Base-by-base conservation (phyloP, 2,329 filamentous ascomycete genomes). In the Pseudogymnoascus verrucosus region DNA sequence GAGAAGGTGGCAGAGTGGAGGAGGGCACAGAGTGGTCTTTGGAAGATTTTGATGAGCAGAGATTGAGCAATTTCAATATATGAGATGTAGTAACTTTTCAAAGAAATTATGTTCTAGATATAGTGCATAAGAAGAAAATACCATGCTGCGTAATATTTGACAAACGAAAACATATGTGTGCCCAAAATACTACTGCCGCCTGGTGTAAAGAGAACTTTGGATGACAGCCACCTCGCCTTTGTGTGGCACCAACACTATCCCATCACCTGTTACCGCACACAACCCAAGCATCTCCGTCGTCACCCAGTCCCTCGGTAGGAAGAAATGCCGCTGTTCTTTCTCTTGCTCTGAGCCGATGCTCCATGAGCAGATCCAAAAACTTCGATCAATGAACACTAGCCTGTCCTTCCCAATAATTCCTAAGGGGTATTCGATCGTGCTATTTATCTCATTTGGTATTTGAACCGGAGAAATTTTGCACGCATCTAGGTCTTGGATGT, bases 1-100 rank as follows among this genome's bases (percentile, higher is more conserved):
- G 61, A 66, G 39, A 62, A 62, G 61, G 61, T 65, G 26, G 64
- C 14, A 10, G 57, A 63, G n/a, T 67, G 64, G 65, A 64, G n/a
- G 40, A 64, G 34, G 23, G 44, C 23, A 37, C 12, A 47, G 12
- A 54, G 54, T 51, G 26, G 11, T 4, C 1, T 66, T 28, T 63
- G 63, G 65, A 42, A 61, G 14, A 37, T 21, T 42, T 59, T 65
- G 10, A 54, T 63, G 42, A 31, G 40, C 19, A 31, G 28, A 31
- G 28, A 31, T 31, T 31, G 28, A 31, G 28, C 14, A 47, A 26
- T 26, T 47, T 44, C 16, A 44, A 44, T 44, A 5, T 47, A 23
- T 47, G 11, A 6, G 6, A 14, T 26, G 11, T 44, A 21, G 6
- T 5, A 23, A 14, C 42, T n/a, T 26, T 47, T 26, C 12, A 4